Evolutionary conservation across 345 rosid genomes (phyloP).

Genomic region (Gossypium thurberi): DNA sequence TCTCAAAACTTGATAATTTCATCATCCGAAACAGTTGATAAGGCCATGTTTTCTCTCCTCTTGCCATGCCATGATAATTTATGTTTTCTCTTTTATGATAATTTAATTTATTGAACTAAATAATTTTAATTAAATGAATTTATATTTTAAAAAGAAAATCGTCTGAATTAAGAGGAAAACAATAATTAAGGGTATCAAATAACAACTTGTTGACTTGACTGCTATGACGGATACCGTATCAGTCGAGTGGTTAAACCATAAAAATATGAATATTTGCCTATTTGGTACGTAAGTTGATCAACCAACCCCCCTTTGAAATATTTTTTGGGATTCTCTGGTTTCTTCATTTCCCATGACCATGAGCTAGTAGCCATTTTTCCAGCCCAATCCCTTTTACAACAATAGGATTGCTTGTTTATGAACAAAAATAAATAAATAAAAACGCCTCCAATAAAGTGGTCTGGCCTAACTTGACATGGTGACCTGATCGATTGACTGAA

Average conservation of each 20-base stretch:
- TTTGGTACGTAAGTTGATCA: background rate
- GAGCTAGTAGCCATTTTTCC: too few species aligned
- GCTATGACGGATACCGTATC: background rate
- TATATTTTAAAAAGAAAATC: too few species aligned
- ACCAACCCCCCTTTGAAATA: background rate
- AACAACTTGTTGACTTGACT: slow-evolving; percentile 12
- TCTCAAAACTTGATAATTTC: too few species aligned
- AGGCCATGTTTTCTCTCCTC: too few species aligned
- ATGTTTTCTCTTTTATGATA: too few species aligned
- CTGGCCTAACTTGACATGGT: slow-evolving; percentile 61
- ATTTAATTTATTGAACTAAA: background rate
- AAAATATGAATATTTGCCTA: background rate
- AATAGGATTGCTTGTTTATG: too few species aligned
- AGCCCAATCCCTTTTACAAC: too few species aligned
- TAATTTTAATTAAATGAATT: background rate
- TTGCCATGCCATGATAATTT: too few species aligned
- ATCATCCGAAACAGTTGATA: too few species aligned
- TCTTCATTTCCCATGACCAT: too few species aligned
- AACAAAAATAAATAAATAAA: background rate
- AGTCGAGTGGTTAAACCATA: background rate
- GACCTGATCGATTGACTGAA: slow-evolving; percentile 62
- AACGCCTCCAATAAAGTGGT: background rate
- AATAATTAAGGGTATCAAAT: slow-evolving; percentile 13
- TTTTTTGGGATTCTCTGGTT: background rate
- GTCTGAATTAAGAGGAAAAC: slow-evolving; percentile 4